These are phyloP conservation scores for Mucor plumbeus DNA, from an alignment of 371 early-diverging fungal species.

Conservation along the genomic window DNA sequence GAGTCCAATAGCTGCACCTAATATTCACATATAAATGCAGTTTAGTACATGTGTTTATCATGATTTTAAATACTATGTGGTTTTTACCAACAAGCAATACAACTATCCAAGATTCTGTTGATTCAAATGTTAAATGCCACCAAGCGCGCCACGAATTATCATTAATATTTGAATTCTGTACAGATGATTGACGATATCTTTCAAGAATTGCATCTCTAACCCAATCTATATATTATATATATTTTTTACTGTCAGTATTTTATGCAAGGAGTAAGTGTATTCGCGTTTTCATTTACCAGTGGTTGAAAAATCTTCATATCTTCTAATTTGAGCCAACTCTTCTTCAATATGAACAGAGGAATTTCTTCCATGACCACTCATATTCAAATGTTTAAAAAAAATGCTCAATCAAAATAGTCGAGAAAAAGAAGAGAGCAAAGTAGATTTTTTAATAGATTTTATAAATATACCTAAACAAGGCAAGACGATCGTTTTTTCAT, in stretches of 20 bases:
- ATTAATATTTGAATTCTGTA: conserved; percentile 54
- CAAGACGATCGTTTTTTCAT: not conserved
- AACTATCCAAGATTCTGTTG: conserved; percentile 89
- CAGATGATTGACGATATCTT: conserved; percentile 67
- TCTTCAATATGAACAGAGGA: conserved; percentile 49
- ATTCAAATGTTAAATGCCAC: conserved; percentile 70
- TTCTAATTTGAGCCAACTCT: conserved; percentile 63
- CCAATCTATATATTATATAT: conserved; percentile 70
- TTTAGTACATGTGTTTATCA: not conserved
- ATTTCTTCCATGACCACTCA: conserved; percentile 32
- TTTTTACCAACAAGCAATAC: conserved; percentile 71
- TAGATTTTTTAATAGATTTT: not conserved
- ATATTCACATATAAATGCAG: not conserved
- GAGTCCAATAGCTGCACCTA: conserved; percentile 81
- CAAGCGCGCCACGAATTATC: conserved; percentile 66
- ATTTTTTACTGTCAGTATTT: not conserved
- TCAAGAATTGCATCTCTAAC: conserved; percentile 86
- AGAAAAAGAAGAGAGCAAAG: not conserved
- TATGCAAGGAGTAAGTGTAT: not conserved
- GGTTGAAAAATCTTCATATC: conserved; percentile 88
- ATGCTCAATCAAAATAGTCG: not conserved
- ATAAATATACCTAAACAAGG: not conserved
- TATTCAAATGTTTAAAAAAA: not conserved
- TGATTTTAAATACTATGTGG: too few relatives aligned
- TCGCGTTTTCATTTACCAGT: too few relatives aligned